phyloP scores from a whole-genome alignment of 768 basidiomycete genomes.

The Termitomyces sp. region DNA sequence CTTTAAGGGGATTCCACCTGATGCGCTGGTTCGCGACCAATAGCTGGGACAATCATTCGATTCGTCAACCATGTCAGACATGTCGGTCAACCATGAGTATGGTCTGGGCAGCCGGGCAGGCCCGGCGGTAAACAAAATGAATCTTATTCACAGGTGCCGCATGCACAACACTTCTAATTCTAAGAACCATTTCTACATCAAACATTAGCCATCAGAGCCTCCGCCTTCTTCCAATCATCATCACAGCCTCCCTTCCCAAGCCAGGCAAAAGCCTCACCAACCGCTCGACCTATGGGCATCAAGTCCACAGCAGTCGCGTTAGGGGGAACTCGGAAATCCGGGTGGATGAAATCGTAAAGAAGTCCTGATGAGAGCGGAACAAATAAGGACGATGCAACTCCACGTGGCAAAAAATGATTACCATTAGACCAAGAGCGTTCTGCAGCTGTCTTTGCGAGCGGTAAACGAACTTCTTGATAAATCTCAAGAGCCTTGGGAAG shows the following conservation, averaged over 20 bases:
- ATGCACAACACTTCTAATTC: too few species aligned
- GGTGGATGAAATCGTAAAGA: constrained; percentile 2
- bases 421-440: constrained; percentile 15
- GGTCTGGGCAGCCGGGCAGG: too few species aligned
- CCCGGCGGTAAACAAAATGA: too few species aligned
- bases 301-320: background rate
- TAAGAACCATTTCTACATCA: background rate
- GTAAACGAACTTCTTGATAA: constrained; percentile 19
- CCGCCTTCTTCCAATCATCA: constrained; percentile 16
- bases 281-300: constrained; percentile 11
- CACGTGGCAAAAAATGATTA: background rate
- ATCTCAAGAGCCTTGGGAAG: constrained; percentile 12
- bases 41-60: too few species aligned
- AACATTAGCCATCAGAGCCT: background rate
- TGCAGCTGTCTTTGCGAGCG: constrained; percentile 11
- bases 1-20: too few species aligned
- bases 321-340: background rate
- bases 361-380: background rate
- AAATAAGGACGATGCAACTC: background rate
- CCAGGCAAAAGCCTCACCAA: constrained; percentile 16
- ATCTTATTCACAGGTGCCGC: too few species aligned
- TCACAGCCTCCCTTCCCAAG: constrained; percentile 16
- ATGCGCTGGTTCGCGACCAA: too few species aligned
- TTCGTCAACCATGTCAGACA: too few species aligned
- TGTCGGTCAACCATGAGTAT: too few species aligned